Conservation (phyloP, 2,329 filamentous ascomycete genomes). For the Arthrobotrys iridis region DNA sequence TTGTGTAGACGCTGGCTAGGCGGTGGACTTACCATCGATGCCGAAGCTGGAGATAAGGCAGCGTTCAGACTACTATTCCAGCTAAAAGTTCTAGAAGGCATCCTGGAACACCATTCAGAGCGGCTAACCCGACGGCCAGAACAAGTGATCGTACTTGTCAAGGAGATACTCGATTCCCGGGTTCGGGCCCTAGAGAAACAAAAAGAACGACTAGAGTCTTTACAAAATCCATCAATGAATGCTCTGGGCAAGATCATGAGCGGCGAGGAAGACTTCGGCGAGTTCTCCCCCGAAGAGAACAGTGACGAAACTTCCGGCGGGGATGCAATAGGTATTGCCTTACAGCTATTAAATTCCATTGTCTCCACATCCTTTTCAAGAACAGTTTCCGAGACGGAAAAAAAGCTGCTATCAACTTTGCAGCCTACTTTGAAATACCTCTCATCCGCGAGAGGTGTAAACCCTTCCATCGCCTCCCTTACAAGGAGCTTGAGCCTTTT, state of each 20-base stretch:
- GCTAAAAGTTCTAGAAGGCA: slow-evolving; percentile 71
- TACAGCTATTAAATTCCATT: slow-evolving; percentile 62
- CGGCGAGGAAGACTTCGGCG: slow-evolving; percentile 63
- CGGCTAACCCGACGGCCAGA: slow-evolving; percentile 72
- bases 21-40: slow-evolving; percentile 55
- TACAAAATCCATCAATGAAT: slow-evolving; percentile 64
- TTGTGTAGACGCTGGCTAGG: slow-evolving; percentile 70
- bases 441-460: slow-evolving; percentile 30
- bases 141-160: slow-evolving; percentile 72
- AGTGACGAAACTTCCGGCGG: slow-evolving; percentile 64
- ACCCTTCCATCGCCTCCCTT: slow-evolving; percentile 54
- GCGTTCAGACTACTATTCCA: slow-evolving; percentile 65
- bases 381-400: slow-evolving; percentile 58
- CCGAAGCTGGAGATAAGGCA: slow-evolving; percentile 55
- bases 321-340: slow-evolving; percentile 62
- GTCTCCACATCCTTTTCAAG: slow-evolving; percentile 60
- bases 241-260: slow-evolving; percentile 61
- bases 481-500: slow-evolving; percentile 57
- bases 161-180: slow-evolving; percentile 68
- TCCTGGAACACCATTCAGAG: slow-evolving; percentile 72
- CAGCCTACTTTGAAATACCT: slow-evolving; percentile 56
- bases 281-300: slow-evolving; percentile 68
- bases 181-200: slow-evolving; percentile 62
- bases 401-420: slow-evolving; percentile 57
- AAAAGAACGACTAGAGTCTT: slow-evolving; percentile 61